These are phyloP conservation scores for Aaosphaeria arxii DNA, from an alignment of 2,329 filamentous ascomycete species.

Conservation along the genomic window DNA sequence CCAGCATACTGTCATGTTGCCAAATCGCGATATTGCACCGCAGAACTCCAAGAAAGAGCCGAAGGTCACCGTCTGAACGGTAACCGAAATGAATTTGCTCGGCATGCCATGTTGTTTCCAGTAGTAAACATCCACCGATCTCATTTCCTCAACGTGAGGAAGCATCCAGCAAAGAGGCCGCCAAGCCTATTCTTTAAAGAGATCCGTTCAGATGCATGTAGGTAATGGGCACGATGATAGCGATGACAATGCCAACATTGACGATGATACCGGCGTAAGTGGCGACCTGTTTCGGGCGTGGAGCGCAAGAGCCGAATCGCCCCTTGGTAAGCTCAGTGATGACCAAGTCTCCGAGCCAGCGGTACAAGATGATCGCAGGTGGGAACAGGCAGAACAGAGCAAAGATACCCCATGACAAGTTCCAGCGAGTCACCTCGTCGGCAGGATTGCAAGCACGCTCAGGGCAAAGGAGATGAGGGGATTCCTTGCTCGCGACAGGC, in stretches of 20 bases:
- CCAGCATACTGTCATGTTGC: too few species aligned
- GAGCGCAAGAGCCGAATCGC: slow-evolving; percentile 24
- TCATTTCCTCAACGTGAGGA: too few species aligned
- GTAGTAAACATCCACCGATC: too few species aligned
- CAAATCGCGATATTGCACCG: too few species aligned
- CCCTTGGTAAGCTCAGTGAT: slow-evolving; percentile 30
- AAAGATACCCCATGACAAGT: slow-evolving; percentile 34
- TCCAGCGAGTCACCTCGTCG: slow-evolving; percentile 23
- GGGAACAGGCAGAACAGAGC: slow-evolving; percentile 32
- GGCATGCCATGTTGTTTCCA: too few species aligned
- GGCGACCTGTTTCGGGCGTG: slow-evolving; percentile 28
- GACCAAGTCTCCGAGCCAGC: slow-evolving; percentile 28
- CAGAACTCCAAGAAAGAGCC: too few species aligned
- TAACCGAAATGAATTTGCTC: too few species aligned
- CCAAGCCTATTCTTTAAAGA: not conserved
- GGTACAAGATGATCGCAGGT: slow-evolving; percentile 34
- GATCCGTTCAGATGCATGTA: slow-evolving; percentile 2
- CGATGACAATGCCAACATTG: slow-evolving; percentile 19
- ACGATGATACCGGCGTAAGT: slow-evolving; percentile 26
- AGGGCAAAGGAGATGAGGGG: slow-evolving; percentile 28
- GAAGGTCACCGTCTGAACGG: too few species aligned
- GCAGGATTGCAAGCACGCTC: slow-evolving; percentile 19
- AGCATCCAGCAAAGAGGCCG: too few species aligned
- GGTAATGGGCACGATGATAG: slow-evolving; percentile 24
- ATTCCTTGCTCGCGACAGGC: slow-evolving; percentile 16